A percentile compares a stretch with the other conserved stretches of the same genome.
Evolutionary conservation across 768 basidiomycete genomes (phyloP).

Genomic region (Naganishia antarctica): DNA sequence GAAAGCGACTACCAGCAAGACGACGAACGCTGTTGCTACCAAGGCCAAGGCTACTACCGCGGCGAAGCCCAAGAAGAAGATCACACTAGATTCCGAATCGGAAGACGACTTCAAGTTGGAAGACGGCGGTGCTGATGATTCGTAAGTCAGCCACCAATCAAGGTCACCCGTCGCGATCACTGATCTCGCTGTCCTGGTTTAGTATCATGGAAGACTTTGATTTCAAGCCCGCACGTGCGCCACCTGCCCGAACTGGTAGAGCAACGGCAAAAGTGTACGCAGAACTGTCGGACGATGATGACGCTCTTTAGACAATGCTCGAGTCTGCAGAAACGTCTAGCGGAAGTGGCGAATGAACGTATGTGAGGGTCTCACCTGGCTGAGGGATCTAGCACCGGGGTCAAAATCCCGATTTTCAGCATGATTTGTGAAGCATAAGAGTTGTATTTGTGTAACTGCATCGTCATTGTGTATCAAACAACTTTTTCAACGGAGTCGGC

Average conservation of each 20-base stretch:
- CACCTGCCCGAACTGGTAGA: neutral
- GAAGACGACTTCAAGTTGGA: slow-evolving; percentile 49
- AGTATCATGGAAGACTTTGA: slow-evolving; percentile 16
- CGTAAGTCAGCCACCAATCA: neutral
- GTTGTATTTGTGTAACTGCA: slow-evolving; percentile 18
- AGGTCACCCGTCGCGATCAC: neutral
- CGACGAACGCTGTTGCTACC: slow-evolving; percentile 30
- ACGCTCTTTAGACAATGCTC: slow-evolving; percentile 21
- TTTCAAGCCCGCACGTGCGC: slow-evolving; percentile 2
- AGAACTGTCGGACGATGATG: slow-evolving; percentile 28
- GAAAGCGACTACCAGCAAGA: slow-evolving; percentile 29
- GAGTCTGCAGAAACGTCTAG: neutral
- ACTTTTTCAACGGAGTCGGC: neutral
- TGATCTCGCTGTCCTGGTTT: neutral
- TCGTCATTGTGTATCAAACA: slow-evolving; percentile 8
- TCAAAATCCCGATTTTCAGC: neutral
- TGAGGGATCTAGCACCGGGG: too few species aligned
- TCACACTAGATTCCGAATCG: slow-evolving; percentile 13
- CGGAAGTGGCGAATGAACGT: too few species aligned
- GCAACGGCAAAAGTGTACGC: neutral
- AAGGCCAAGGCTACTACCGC: slow-evolving; percentile 35
- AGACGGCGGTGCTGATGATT: slow-evolving; percentile 50
- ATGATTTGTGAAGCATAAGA: neutral
- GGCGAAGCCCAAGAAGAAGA: slow-evolving; percentile 31
- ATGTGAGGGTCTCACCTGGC: too few species aligned